These are phyloP conservation scores for Eruca vesicaria DNA, from an alignment of 441 rosid species.

Conservation along the genomic window DNA sequence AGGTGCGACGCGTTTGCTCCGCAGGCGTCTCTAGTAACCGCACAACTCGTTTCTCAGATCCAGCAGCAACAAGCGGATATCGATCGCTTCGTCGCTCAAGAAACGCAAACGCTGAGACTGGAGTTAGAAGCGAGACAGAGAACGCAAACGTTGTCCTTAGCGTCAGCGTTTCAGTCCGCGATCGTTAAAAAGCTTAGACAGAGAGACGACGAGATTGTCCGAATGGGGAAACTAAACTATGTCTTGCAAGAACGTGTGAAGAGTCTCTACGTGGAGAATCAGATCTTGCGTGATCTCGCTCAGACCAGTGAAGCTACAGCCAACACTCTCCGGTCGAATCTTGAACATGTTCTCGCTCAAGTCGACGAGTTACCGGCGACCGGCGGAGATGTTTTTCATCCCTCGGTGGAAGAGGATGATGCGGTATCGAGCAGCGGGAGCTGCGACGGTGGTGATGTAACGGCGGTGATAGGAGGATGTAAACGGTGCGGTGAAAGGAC, in stretches of 20 bases:
- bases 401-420: constrained; percentile 45
- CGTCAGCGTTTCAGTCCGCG: constrained; percentile 44
- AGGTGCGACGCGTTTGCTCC: background rate
- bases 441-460: constrained; percentile 28
- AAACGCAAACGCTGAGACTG: constrained; percentile 51
- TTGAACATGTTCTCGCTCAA: constrained; percentile 63
- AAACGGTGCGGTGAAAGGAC: constrained; percentile 56
- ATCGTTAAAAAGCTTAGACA: constrained; percentile 42
- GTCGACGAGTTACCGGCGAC: constrained; percentile 38
- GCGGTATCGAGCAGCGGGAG: constrained; percentile 68
- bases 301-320: constrained; percentile 69
- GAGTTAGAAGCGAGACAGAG: constrained; percentile 56
- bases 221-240: constrained; percentile 59
- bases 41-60: constrained; percentile 9
- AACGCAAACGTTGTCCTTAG: constrained; percentile 47
- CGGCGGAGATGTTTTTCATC: background rate
- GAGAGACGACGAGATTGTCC: constrained; percentile 60
- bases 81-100: constrained; percentile 5
- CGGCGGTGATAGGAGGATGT: constrained; percentile 34
- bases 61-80: constrained; percentile 23
- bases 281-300: constrained; percentile 65
- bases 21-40: background rate
- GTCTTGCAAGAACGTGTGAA: constrained; percentile 60
- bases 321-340: constrained; percentile 52
- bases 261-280: constrained; percentile 53